Percentiles rank a stretch among this genome's conserved stretches.
Conservation (phyloP, 2,329 filamentous ascomycete species). For the Thelonectria rubi region DNA sequence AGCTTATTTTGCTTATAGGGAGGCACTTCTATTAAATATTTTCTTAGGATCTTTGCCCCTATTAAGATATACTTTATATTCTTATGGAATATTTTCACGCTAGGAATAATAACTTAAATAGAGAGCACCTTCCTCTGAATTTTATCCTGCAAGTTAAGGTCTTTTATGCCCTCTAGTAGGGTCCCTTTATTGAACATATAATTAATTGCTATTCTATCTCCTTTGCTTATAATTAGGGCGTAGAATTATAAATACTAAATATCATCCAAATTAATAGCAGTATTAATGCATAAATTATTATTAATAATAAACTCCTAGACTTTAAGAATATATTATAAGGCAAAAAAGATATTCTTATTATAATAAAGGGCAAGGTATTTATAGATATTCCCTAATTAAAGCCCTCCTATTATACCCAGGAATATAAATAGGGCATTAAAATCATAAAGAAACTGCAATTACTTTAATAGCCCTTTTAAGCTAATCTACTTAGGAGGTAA, state of each 20-base stretch:
- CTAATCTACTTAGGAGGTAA: background rate
- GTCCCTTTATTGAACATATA: background rate
- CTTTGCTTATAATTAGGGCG: background rate
- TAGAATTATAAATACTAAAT: background rate
- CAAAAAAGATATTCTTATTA: background rate
- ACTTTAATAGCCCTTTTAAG: slow-evolving; percentile 5
- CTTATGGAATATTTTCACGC: slow-evolving; percentile 2
- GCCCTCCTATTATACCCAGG: background rate
- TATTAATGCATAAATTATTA: background rate
- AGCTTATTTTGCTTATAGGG: background rate
- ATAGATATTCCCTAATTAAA: slow-evolving; percentile 1
- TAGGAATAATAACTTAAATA: background rate
- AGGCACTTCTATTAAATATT: background rate
- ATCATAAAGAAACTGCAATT: background rate
- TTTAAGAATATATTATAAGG: background rate
- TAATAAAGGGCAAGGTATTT: slow-evolving; percentile 3
- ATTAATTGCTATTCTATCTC: background rate
- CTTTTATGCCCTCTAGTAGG: background rate
- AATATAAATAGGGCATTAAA: background rate
- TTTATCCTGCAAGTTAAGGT: background rate
- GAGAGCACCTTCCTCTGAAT: slow-evolving; percentile 3
- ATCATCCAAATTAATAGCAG: background rate
- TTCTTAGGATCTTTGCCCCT: slow-evolving; percentile 6
- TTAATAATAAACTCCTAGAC: slow-evolving; percentile 1
- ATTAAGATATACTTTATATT: slow-evolving; percentile 8